Percentiles rank a stretch among this genome's conserved stretches.
phyloP scores from a whole-genome alignment of 2,329 filamentous ascomycete species.

The Paecilomyces niveus region DNA sequence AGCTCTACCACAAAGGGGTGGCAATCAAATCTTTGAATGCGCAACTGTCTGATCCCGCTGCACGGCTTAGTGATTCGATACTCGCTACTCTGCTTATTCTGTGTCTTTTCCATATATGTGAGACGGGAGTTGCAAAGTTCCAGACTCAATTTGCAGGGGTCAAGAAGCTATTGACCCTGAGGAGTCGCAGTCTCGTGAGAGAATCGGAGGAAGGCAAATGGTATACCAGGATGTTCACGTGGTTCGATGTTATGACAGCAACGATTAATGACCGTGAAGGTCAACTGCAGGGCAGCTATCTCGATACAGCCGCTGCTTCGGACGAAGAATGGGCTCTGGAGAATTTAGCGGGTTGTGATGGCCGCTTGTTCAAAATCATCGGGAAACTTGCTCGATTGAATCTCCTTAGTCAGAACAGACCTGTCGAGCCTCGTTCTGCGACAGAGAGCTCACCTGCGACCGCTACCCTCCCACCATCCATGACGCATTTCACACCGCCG shows the following conservation, averaged over 20 bases:
- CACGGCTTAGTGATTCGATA: conserved; percentile 76
- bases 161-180: conserved; percentile 77
- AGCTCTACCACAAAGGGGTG: conserved; percentile 76
- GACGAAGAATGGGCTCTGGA: conserved; percentile 68
- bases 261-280: conserved; percentile 88
- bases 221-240: conserved; percentile 90
- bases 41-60: conserved; percentile 68
- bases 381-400: conserved; percentile 78
- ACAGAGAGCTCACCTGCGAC: conserved; percentile 18
- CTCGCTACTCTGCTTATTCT: conserved; percentile 80
- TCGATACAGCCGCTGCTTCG: conserved; percentile 58
- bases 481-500: conserved; percentile 21
- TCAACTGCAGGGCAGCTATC: conserved; percentile 59
- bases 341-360: conserved; percentile 82
- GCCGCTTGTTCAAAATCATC: conserved; percentile 78
- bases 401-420: conserved; percentile 64
- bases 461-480: conserved; percentile 25
- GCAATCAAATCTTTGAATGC: conserved; percentile 78
- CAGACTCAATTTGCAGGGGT: conserved; percentile 90
- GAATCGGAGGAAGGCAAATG: conserved; percentile 63
- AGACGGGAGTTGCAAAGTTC: conserved; percentile 88
- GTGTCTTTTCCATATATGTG: conserved; percentile 88
- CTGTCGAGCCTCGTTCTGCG: conserved; percentile 21
- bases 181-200: conserved; percentile 54
- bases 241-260: conserved; percentile 88